These are phyloP conservation scores for Metarhizium brunneum DNA, from an alignment of 2,329 filamentous ascomycete species.

Conservation along the genomic window DNA sequence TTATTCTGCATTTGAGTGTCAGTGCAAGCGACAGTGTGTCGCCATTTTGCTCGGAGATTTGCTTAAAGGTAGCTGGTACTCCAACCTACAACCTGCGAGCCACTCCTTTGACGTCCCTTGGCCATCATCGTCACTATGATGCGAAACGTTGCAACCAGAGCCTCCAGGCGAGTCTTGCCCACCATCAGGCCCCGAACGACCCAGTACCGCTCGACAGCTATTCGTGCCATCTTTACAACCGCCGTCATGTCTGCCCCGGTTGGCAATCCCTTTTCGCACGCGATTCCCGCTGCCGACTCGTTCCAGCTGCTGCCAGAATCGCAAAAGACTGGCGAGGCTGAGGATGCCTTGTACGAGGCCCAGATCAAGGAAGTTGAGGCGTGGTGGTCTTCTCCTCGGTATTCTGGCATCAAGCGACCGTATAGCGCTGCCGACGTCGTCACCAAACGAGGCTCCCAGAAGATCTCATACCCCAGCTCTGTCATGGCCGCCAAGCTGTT, in stretches of 20 bases:
- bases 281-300: conserved; percentile 51
- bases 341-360: conserved; percentile 76
- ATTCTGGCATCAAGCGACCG: conserved; percentile 79
- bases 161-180: conserved; percentile 18
- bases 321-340: conserved; percentile 67
- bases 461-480: conserved; percentile 84
- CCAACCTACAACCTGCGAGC: background rate
- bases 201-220: conserved; percentile 10
- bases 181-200: conserved; percentile 11
- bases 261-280: conserved; percentile 19
- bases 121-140: conserved; percentile 15
- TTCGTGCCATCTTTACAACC: conserved; percentile 23
- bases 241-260: conserved; percentile 18
- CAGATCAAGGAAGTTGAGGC: conserved; percentile 77
- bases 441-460: conserved; percentile 80
- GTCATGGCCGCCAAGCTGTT: conserved; percentile 94
- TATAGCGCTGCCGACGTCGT: conserved; percentile 89
- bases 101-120: background rate
- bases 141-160: conserved; percentile 22
- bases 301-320: conserved; percentile 78
- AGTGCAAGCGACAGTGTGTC: background rate
- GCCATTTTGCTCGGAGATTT: background rate
- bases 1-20: background rate
- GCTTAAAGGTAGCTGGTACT: background rate
- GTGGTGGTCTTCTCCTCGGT: conserved; percentile 86